Evolutionary conservation across 1,284 basidiomycete genomes (phyloP), one percentile per base, ranked within the genome.

Genomic region (Cryptococcus sp.): DNA sequence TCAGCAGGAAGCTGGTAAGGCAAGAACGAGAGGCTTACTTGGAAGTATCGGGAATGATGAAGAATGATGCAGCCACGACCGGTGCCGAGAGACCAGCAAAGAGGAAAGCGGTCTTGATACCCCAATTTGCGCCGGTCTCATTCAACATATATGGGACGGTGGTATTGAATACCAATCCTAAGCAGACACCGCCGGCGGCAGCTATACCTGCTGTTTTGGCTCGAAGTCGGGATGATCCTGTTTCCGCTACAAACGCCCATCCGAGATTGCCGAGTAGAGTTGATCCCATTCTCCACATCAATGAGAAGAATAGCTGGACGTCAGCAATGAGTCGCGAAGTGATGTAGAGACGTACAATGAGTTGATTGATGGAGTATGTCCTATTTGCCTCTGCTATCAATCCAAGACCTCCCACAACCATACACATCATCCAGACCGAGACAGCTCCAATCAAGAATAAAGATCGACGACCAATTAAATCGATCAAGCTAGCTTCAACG

Each of bases 21-120:
- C n/a, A n/a, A n/a, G n/a, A n/a, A n/a, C n/a, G n/a, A n/a, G n/a
- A n/a, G n/a, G n/a, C n/a, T n/a, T n/a, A n/a, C n/a, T 52, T 44
- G 21, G 63, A 61, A 2, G 58, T 61, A 39, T 68, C 66, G 10
- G 64, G 66, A 24, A 69, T 60, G 50, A 69, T 52, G 52, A 62
- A 66, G 52, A 61, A 58, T 1, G 62, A 58, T n/a, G 50, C 57
- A 23, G 62, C 45, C 28, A 51, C 52, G 22, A 64, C 42, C 1
- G 64, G 62, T 2, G 54, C 46, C 2, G 49, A 53, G 22, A 62
- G 50, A 7, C 60, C 60, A 18, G 58, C 57, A 50, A 62, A 67
- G 58, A 66, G 62, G 55, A 64, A 63, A 18, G 47, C 45, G 5
- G 63, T 64, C 49, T 64, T 66, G 28, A 66, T 45, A 23, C 63